Evolutionary conservation across 345 rosid species (phyloP), one percentile per base, ranked within the genome.

Genomic region (Linum usitatissimum): DNA sequence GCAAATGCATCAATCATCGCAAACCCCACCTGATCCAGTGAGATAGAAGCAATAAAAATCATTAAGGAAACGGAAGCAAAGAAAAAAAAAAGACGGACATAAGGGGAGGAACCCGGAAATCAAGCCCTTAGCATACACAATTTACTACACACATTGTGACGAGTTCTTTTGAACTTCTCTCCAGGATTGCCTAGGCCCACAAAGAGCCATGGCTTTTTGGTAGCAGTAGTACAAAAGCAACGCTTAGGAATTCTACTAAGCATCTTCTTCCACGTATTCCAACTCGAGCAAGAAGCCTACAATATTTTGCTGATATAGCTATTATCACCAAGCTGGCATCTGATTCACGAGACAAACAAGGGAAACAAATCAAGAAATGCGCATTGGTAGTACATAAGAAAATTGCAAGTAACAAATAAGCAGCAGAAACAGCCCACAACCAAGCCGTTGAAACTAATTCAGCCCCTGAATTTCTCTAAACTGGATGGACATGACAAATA

Each of bases 111-210:
- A 56, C 60, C n/a, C 55, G 38, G 58, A 61, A 14, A 53, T 51
- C n/a, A 28, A 31, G 49, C 36, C 57, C 34, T 48, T 51, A 13
- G 62, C 13, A 60, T 18, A 17, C 15, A 23, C 28, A 23, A 23
- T 23, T 23, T 23, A 23, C 28, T 23, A 23, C 28, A 31, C 76
- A 88, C 98, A 78, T 91, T 88, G 81, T 88, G 89, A 70, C 95
- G 74, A 18, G 96, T 88, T 66, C 88, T 88, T 69, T 75, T 75
- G 74, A 71, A 88, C 72, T 88, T 91, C 18, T 88, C 91, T 1
- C 98, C 95, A 1, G 95, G 98, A 65, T 91, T 91, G 3, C 96
- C 98, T 71, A 91, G 67, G 28, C 98, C 96, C 8, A 86, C 72
- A 70, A 91, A 85, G 20, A 88, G 82, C 92, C 98, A 91, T 19